Conservation (phyloP, 228 moss, liverwort and hornwort genomes). For the Sphagnum fallax region DNA sequence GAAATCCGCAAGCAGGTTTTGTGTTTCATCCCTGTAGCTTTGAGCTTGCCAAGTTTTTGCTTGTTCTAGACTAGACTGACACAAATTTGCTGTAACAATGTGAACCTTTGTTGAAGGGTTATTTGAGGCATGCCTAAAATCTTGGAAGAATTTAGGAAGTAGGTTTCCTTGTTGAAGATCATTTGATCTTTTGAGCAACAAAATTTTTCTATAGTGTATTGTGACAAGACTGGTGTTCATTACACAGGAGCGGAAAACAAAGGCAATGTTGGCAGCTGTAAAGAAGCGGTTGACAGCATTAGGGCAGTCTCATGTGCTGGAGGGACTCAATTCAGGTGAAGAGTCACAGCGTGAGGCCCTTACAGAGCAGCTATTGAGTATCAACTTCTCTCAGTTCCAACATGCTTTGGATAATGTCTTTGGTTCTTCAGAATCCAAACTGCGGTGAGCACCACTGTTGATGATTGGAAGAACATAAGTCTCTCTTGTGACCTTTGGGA, state of each 20-base stretch:
- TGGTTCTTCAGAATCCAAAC: slow-evolving; percentile 11
- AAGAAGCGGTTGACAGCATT: slow-evolving; percentile 62
- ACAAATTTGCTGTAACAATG: too few relatives aligned
- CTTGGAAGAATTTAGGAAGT: too few relatives aligned
- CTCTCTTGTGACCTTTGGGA: neutral
- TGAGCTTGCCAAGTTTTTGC: too few relatives aligned
- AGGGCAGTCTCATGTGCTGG: slow-evolving; percentile 68
- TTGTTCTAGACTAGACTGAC: too few relatives aligned
- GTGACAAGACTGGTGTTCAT: too few relatives aligned
- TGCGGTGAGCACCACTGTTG: slow-evolving; percentile 15
- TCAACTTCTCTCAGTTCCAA: slow-evolving; percentile 66
- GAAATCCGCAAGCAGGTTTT: slow-evolving; percentile 56
- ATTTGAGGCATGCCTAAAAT: too few relatives aligned
- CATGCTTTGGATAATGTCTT: slow-evolving; percentile 45
- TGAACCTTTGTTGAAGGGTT: too few relatives aligned
- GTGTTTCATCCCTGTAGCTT: too few relatives aligned
- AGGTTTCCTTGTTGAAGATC: too few relatives aligned
- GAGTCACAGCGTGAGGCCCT: slow-evolving; percentile 47
- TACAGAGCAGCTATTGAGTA: slow-evolving; percentile 54
- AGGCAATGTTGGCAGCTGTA: slow-evolving; percentile 4
- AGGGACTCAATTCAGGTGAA: slow-evolving; percentile 50
- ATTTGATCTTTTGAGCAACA: too few relatives aligned
- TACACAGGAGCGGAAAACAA: neutral
- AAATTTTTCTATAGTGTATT: too few relatives aligned
- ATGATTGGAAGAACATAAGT: neutral